phyloP scores from a whole-genome alignment of 78 protist species.

The Dictyostelium discoideum region DNA sequence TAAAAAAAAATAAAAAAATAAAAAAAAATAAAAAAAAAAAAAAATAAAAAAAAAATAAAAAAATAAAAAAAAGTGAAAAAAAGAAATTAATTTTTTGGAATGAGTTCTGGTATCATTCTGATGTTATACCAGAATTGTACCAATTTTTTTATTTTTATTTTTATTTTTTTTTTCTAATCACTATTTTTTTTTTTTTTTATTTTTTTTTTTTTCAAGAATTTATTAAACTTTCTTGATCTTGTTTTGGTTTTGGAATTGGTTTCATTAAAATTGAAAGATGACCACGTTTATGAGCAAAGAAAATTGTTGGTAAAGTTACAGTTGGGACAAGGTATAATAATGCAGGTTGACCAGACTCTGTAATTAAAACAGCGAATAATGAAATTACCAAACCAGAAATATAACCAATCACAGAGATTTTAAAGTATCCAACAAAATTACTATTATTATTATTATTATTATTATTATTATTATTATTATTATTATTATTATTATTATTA shows the following conservation, averaged over 20 bases:
- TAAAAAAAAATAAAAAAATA: too few relatives aligned
- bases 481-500: not conserved
- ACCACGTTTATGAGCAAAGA: conserved; percentile 5
- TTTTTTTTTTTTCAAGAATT: not conserved
- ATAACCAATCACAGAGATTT: conserved; percentile 30
- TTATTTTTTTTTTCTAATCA: not conserved
- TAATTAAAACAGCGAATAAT: not conserved
- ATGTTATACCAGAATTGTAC: not conserved
- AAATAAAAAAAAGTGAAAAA: not conserved
- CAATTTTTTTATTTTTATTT: not conserved
- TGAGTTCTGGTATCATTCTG: not conserved
- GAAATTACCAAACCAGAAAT: conserved; percentile 15
- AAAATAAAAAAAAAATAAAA: not conserved
- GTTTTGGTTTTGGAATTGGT: conserved; percentile 48
- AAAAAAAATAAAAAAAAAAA: not conserved
- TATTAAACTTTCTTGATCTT: conserved; percentile 6
- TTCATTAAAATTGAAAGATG: not conserved
- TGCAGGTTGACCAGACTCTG: conserved; percentile 59
- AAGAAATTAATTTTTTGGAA: too few relatives aligned
- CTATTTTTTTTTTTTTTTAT: not conserved
- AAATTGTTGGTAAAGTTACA: not conserved
- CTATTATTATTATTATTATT: not conserved
- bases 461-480: not conserved
- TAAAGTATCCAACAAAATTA: conserved; percentile 21
- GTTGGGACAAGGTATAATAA: conserved; percentile 17